Percentiles rank a stretch among this genome's conserved stretches.
These are phyloP conservation scores for Asterophora parasitica DNA, from an alignment of 768 basidiomycete species.

Conservation along the genomic window DNA sequence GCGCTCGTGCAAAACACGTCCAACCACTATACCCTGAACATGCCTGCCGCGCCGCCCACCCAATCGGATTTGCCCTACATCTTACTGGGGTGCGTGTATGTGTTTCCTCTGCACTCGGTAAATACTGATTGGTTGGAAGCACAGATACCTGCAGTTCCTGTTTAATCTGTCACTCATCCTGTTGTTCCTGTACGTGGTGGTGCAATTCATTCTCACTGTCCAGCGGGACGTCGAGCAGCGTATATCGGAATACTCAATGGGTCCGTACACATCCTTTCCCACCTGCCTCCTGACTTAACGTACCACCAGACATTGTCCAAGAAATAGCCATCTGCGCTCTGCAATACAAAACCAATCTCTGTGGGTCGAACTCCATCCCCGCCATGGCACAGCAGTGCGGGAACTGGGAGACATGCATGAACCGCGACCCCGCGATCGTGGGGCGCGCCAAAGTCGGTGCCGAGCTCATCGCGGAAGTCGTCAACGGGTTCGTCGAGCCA, in stretches of 20 bases:
- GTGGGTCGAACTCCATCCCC: slow-evolving; percentile 71
- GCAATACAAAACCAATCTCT: slow-evolving; percentile 79
- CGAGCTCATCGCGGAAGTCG: slow-evolving; percentile 92
- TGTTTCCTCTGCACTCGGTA: background rate
- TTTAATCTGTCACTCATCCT: slow-evolving; percentile 86
- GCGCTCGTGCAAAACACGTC: slow-evolving; percentile 47
- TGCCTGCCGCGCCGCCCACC: slow-evolving; percentile 54
- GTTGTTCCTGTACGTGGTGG: slow-evolving; percentile 77
- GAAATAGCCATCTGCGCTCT: slow-evolving; percentile 86
- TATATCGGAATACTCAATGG: slow-evolving; percentile 84
- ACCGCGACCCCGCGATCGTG: slow-evolving; percentile 84
- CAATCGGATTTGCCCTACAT: slow-evolving; percentile 74
- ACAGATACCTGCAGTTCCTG: slow-evolving; percentile 88
- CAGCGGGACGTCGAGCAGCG: slow-evolving; percentile 86
- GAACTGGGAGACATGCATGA: slow-evolving; percentile 93
- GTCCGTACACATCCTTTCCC: slow-evolving; percentile 36
- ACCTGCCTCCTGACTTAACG: background rate
- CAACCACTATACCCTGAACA: slow-evolving; percentile 81
- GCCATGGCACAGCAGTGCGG: slow-evolving; percentile 85
- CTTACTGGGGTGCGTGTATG: slow-evolving; percentile 67
- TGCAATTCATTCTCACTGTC: slow-evolving; percentile 87
- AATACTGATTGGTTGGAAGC: slow-evolving; percentile 14
- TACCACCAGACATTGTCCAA: slow-evolving; percentile 72
- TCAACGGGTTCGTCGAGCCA: slow-evolving; percentile 94
- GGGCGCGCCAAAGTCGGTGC: slow-evolving; percentile 89